Evolutionary conservation across 129 eudicot species (phyloP).

Genomic region (Oenanthe sinensis): DNA sequence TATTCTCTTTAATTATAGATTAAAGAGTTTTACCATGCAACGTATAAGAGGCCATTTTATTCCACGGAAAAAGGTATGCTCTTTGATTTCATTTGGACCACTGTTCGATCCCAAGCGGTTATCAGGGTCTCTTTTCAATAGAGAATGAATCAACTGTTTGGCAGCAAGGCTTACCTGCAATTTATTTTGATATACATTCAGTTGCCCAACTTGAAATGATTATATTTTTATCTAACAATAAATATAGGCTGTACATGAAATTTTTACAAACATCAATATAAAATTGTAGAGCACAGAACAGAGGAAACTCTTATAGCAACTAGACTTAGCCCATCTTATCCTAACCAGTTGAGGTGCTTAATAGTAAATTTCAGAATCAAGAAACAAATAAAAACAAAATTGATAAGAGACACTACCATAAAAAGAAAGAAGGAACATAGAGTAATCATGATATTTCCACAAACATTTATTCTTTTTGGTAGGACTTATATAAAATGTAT

Average conservation of each 20-base stretch:
- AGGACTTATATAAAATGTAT: background rate
- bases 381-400: background rate
- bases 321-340: background rate
- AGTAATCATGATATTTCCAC: too few species aligned
- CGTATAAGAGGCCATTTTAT: constrained; percentile 97
- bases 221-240: background rate
- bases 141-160: constrained; percentile 82
- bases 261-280: background rate
- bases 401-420: background rate
- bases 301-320: background rate
- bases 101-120: constrained; percentile 77
- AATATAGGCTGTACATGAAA: background rate
- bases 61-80: constrained; percentile 75
- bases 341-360: background rate
- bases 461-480: too few species aligned
- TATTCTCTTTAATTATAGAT: background rate
- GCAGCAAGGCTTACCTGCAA: constrained; percentile 78
- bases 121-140: constrained; percentile 74
- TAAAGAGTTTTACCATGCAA: constrained; percentile 58
- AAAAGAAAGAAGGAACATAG: background rate
- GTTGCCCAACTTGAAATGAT: background rate
- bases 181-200: background rate
- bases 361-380: background rate
- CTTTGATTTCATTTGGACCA: constrained; percentile 79
- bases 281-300: background rate